Evolutionary conservation across 148 eudicot genomes (phyloP).

Genomic region (Cornus suecica): DNA sequence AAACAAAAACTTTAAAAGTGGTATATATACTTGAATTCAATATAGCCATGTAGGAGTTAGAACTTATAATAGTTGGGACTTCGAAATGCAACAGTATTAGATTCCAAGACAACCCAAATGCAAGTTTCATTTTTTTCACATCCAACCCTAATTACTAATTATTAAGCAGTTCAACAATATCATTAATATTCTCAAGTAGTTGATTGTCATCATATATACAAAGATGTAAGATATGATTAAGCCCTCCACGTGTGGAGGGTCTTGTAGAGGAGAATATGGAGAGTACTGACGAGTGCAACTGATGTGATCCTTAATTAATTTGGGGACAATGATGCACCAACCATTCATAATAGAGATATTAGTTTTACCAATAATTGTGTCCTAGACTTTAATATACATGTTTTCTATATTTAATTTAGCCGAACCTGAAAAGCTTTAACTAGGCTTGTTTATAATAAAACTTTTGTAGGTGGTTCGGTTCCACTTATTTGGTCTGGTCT

Average conservation of each 20-base stretch:
- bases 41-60: neutral
- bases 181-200: neutral
- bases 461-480: too few relatives aligned
- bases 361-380: neutral
- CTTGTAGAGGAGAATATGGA: too few relatives aligned
- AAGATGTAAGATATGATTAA: slow-evolving; percentile 3
- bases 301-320: slow-evolving; percentile 9
- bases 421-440: too few relatives aligned
- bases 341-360: slow-evolving; percentile 4
- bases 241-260: slow-evolving; percentile 1
- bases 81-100: neutral
- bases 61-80: neutral
- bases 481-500: too few relatives aligned
- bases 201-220: neutral
- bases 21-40: neutral
- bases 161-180: neutral
- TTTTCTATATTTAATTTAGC: too few relatives aligned
- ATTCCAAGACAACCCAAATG: neutral
- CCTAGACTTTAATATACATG: too few relatives aligned
- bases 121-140: neutral
- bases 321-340: slow-evolving; percentile 10
- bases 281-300: too few relatives aligned
- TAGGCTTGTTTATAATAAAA: too few relatives aligned
- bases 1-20: too few relatives aligned
- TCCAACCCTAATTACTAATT: slow-evolving; percentile 13